Percentiles rank a stretch among this genome's conserved stretches.
Conservation (phyloP, 2,329 filamentous ascomycete species). For the Zalaria sp. region DNA sequence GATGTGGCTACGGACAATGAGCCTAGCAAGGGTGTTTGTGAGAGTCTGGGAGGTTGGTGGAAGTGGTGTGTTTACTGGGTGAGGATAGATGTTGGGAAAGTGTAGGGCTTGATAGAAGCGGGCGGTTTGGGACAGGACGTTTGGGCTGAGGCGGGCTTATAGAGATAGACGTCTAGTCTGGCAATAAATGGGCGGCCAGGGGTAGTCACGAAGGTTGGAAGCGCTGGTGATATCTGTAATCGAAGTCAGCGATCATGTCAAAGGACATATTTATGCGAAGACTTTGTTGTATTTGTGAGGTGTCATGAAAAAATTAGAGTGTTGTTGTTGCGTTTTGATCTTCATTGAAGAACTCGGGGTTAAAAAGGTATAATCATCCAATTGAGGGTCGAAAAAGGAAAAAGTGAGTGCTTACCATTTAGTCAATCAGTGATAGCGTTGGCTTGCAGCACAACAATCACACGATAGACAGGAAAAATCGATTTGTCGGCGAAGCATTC, state of each 20-base stretch:
- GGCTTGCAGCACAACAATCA: too few relatives aligned
- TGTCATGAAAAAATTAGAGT: constrained; percentile 63
- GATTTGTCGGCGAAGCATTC: not conserved
- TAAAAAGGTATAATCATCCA: constrained; percentile 55
- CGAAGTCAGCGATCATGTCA: not conserved
- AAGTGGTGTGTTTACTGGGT: constrained; percentile 47
- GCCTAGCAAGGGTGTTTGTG: constrained; percentile 48
- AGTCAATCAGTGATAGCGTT: too few relatives aligned
- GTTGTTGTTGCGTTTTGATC: constrained; percentile 50
- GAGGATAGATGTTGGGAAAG: constrained; percentile 24
- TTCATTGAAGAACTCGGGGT: constrained; percentile 46
- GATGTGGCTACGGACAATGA: constrained; percentile 49
- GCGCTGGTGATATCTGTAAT: not conserved
- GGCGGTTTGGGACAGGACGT: not conserved
- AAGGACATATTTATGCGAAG: not conserved
- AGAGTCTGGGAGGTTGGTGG: constrained; percentile 42
- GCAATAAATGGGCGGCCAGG: too few relatives aligned
- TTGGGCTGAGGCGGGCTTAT: too few relatives aligned
- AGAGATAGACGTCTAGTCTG: too few relatives aligned
- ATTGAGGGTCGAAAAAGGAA: constrained; percentile 6
- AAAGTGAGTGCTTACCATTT: constrained; percentile 1
- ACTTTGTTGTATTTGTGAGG: not conserved
- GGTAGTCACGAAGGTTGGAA: too few relatives aligned
- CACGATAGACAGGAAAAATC: too few relatives aligned
- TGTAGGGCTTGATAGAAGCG: constrained; percentile 2